phyloP scores from a whole-genome alignment of 2,329 filamentous ascomycete species.

The Aspergillus pseudonomiae region DNA sequence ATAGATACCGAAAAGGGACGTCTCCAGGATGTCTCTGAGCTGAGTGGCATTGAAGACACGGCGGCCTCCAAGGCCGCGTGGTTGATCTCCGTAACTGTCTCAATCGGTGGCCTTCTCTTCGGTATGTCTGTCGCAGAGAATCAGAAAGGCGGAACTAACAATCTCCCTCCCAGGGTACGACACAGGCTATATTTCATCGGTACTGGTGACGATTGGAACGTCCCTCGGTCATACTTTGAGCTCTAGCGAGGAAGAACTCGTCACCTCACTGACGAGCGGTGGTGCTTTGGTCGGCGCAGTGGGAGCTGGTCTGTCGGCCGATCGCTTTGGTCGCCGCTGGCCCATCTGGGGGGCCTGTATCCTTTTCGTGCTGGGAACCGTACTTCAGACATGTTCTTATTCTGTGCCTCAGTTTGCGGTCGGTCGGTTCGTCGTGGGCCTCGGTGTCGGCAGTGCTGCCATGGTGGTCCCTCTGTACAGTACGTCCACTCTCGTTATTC shows the following conservation, averaged over 20 bases:
- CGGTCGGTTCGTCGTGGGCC: slow-evolving; percentile 51
- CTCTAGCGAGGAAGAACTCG: slow-evolving; percentile 51
- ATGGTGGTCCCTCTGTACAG: slow-evolving; percentile 47
- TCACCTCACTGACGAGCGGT: slow-evolving; percentile 54
- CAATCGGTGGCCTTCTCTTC: background rate
- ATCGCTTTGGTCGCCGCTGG: slow-evolving; percentile 66
- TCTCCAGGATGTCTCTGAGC: background rate
- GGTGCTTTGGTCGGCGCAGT: slow-evolving; percentile 51
- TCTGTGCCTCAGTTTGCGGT: slow-evolving; percentile 47
- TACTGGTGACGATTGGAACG: slow-evolving; percentile 37
- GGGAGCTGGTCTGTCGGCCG: slow-evolving; percentile 59
- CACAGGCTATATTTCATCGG: slow-evolving; percentile 49
- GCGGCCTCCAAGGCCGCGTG: background rate
- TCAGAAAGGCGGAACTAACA: background rate
- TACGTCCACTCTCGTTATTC: background rate
- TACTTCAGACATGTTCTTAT: slow-evolving; percentile 38
- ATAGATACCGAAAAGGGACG: background rate
- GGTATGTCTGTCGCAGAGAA: background rate
- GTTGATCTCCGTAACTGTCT: background rate
- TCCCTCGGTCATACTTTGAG: slow-evolving; percentile 43
- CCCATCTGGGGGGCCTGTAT: slow-evolving; percentile 57
- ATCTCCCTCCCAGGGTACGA: slow-evolving; percentile 41
- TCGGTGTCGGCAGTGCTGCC: slow-evolving; percentile 52
- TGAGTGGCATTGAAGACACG: background rate
- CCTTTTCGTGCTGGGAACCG: slow-evolving; percentile 43